These are phyloP conservation scores for Phytophthora nicotianae DNA, from an alignment of 352 stramenopile species.

Conservation along the genomic window DNA sequence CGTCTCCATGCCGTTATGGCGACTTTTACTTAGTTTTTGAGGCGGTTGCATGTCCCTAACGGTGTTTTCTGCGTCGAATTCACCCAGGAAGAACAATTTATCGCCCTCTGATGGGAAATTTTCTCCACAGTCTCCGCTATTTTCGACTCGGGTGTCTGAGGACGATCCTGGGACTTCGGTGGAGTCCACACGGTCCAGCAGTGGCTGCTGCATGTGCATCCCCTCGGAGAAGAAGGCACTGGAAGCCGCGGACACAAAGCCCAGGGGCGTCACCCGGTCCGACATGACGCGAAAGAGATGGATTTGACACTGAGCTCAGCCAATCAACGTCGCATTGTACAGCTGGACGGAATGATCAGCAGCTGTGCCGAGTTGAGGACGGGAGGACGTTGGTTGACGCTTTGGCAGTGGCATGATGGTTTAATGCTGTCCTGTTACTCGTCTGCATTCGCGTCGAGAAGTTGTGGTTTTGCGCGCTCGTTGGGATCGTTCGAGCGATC, in stretches of 20 bases:
- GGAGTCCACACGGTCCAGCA: not conserved
- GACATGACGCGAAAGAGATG: conserved; percentile 6
- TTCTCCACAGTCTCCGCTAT: conserved; percentile 6
- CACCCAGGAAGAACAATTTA: conserved; percentile 17
- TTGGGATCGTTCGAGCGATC: no score
- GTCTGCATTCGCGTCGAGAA: not conserved
- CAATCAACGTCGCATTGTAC: conserved; percentile 21
- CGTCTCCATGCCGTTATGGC: conserved; percentile 7
- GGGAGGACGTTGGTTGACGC: not conserved
- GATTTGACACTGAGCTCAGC: conserved; percentile 13
- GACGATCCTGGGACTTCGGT: not conserved
- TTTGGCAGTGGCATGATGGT: not conserved
- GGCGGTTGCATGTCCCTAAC: not conserved
- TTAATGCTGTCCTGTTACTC: not conserved
- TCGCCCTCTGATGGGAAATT: conserved; percentile 7
- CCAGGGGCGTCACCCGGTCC: not conserved
- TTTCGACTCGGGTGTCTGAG: not conserved
- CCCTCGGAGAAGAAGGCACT: conserved; percentile 1
- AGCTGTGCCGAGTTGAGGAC: not conserved
- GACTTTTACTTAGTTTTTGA: not conserved
- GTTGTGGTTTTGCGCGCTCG: not conserved
- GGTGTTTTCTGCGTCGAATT: conserved; percentile 1
- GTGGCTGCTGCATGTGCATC: not conserved
- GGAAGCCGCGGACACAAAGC: not conserved
- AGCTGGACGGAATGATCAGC: not conserved